Evolutionary conservation across 2,329 filamentous ascomycete species (phyloP).

Genomic region (Microsporum canis): DNA sequence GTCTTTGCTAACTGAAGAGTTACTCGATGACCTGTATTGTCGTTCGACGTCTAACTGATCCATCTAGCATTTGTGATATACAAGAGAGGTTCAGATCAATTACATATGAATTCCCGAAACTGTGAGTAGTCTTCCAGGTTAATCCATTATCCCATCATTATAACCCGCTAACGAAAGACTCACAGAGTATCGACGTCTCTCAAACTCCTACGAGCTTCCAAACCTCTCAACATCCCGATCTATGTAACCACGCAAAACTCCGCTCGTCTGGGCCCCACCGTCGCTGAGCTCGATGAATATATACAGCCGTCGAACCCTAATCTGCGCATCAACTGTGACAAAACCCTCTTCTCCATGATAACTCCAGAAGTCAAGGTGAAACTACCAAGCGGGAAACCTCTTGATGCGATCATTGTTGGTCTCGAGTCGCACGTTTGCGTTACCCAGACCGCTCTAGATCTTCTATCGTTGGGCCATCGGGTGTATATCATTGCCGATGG

Average conservation of each 20-base stretch:
- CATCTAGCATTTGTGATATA: constrained; percentile 71
- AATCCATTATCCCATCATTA: not conserved
- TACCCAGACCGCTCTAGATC: constrained; percentile 78
- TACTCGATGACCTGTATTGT: not conserved
- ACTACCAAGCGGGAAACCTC: constrained; percentile 22
- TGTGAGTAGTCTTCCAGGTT: constrained; percentile 39
- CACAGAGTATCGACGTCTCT: constrained; percentile 51
- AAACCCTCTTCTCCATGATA: constrained; percentile 83
- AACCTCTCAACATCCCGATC: constrained; percentile 53
- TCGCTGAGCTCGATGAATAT: constrained; percentile 56
- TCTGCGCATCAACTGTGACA: constrained; percentile 56
- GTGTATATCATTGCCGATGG: constrained; percentile 85
- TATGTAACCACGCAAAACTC: constrained; percentile 78
- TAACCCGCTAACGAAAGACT: not conserved
- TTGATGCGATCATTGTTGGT: constrained; percentile 67
- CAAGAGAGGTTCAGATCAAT: constrained; percentile 82
- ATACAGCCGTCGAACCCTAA: constrained; percentile 39
- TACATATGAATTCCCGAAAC: constrained; percentile 74
- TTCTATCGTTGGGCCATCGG: constrained; percentile 60
- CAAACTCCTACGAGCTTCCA: constrained; percentile 55
- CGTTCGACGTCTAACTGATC: not conserved
- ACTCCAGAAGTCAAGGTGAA: constrained; percentile 51
- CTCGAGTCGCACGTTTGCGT: constrained; percentile 94
- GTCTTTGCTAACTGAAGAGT: not conserved
- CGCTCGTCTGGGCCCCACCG: constrained; percentile 66